Conservation (phyloP, 2,329 filamentous ascomycete genomes). For the Ascochyta clinopodiicola region DNA sequence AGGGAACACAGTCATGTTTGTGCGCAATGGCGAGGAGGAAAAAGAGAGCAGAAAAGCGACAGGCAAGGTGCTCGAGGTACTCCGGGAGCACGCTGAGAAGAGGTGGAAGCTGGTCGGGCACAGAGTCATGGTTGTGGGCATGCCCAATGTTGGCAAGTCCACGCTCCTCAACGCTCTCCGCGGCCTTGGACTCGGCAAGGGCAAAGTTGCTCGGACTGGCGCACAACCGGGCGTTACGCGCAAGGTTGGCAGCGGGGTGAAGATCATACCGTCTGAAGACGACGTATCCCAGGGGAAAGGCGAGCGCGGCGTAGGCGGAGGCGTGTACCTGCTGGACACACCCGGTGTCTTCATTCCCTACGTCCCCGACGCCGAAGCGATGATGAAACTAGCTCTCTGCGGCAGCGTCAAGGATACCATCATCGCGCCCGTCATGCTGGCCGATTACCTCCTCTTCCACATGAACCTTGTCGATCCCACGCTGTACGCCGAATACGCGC, state of each 20-base stretch:
- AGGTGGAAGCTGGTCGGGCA: constrained; percentile 76
- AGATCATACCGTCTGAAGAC: constrained; percentile 67
- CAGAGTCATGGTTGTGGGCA: constrained; percentile 86
- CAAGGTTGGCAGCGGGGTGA: constrained; percentile 82
- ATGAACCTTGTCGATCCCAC: constrained; percentile 72
- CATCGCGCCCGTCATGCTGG: constrained; percentile 76
- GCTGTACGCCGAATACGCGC: constrained; percentile 71
- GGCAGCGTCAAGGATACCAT: constrained; percentile 91
- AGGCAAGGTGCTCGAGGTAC: constrained; percentile 55
- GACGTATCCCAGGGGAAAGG: constrained; percentile 40
- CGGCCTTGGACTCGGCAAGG: constrained; percentile 67
- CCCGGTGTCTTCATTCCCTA: constrained; percentile 96
- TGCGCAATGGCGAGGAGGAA: constrained; percentile 46
- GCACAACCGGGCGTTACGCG: constrained; percentile 89
- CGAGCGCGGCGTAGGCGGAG: constrained; percentile 51
- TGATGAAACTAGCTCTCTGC: constrained; percentile 93
- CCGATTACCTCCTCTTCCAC: constrained; percentile 87
- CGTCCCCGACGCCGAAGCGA: constrained; percentile 80
- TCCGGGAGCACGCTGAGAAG: constrained; percentile 58
- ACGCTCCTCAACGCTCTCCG: constrained; percentile 90
- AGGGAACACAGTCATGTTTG: constrained; percentile 61
- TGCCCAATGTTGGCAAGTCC: constrained; percentile 98
- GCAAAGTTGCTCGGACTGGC: constrained; percentile 82
- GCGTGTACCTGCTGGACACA: constrained; percentile 87
- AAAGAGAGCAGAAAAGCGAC: constrained; percentile 30